Conservation (phyloP, 2,329 filamentous ascomycete species). For the Fusarium sp. region DNA sequence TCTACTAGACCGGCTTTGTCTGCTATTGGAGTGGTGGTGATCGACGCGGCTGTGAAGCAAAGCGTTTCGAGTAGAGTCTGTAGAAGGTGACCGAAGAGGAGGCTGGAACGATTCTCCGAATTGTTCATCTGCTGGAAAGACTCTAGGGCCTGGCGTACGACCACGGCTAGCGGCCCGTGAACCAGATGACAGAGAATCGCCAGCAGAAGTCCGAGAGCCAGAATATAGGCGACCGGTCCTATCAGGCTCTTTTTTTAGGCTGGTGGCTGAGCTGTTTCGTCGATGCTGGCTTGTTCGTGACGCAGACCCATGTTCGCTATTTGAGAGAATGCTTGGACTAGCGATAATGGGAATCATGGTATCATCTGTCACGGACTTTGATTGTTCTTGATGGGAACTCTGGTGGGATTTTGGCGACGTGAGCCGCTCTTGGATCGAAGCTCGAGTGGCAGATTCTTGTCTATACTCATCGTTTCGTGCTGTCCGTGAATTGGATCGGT, state of each 20-base stretch:
- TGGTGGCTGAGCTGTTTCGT: conserved; percentile 15
- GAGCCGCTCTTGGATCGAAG: conserved; percentile 2
- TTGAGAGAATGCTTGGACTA: conserved; percentile 21
- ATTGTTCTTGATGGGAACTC: background rate
- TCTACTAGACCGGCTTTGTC: background rate
- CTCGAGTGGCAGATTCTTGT: background rate
- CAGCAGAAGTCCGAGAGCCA: background rate
- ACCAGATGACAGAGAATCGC: background rate
- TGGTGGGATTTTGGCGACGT: background rate
- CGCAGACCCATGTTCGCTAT: conserved; percentile 2
- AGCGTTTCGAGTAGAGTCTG: conserved; percentile 29
- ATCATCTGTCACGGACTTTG: background rate
- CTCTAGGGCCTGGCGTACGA: conserved; percentile 18
- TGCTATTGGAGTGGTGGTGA: background rate
- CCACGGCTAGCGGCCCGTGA: conserved; percentile 25
- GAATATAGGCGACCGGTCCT: background rate
- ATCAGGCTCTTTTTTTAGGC: background rate
- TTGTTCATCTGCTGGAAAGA: background rate
- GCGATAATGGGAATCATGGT: conserved; percentile 16
- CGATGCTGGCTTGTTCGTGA: conserved; percentile 1
- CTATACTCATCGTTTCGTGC: background rate
- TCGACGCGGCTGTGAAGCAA: conserved; percentile 8
- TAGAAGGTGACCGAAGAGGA: conserved; percentile 15
- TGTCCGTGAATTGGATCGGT: conserved; percentile 2
- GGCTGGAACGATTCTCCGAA: background rate